Evolutionary conservation across 2,329 filamentous ascomycete genomes (phyloP).

Genomic region (Aspergillus alliaceus): DNA sequence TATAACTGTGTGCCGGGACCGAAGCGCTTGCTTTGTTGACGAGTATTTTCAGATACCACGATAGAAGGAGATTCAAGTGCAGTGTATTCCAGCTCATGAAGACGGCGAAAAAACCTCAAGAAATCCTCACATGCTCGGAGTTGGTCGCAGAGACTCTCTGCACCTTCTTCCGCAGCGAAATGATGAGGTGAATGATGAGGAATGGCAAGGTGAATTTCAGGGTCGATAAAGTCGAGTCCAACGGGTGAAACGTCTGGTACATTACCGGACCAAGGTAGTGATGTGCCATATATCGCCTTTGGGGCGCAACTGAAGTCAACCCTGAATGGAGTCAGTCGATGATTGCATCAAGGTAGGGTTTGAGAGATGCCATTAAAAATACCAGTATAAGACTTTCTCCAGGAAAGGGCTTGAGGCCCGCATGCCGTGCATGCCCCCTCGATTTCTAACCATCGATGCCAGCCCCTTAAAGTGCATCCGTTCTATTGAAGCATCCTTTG

Average conservation of each 20-base stretch:
- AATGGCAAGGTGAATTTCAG: slow-evolving; percentile 21
- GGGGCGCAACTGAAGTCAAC: slow-evolving; percentile 33
- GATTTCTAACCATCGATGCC: slow-evolving; percentile 26
- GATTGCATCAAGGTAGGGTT: not conserved
- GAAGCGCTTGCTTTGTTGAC: slow-evolving; percentile 19
- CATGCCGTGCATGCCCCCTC: slow-evolving; percentile 32
- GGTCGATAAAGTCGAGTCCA: slow-evolving; percentile 23
- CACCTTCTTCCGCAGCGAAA: slow-evolving; percentile 9
- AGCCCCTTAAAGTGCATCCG: slow-evolving; percentile 31
- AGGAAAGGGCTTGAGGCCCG: slow-evolving; percentile 26
- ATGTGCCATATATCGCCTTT: slow-evolving; percentile 28
- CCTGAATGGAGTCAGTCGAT: slow-evolving; percentile 18
- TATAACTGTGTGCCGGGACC: slow-evolving; percentile 24
- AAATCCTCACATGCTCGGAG: slow-evolving; percentile 32
- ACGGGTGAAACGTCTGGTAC: slow-evolving; percentile 23
- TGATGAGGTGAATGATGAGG: slow-evolving; percentile 13
- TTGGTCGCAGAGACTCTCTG: slow-evolving; percentile 21
- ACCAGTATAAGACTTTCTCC: slow-evolving; percentile 36
- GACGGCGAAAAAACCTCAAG: slow-evolving; percentile 29
- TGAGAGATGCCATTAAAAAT: not conserved
- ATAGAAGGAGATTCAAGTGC: slow-evolving; percentile 17
- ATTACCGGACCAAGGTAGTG: slow-evolving; percentile 30
- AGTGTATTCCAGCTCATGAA: slow-evolving; percentile 24
- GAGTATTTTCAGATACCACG: not conserved
- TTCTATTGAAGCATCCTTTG: slow-evolving; percentile 31